A percentile compares a stretch with the other conserved stretches of the same genome.
Conservation (phyloP, 768 basidiomycete species). For the Paxillus rubicundulus region DNA sequence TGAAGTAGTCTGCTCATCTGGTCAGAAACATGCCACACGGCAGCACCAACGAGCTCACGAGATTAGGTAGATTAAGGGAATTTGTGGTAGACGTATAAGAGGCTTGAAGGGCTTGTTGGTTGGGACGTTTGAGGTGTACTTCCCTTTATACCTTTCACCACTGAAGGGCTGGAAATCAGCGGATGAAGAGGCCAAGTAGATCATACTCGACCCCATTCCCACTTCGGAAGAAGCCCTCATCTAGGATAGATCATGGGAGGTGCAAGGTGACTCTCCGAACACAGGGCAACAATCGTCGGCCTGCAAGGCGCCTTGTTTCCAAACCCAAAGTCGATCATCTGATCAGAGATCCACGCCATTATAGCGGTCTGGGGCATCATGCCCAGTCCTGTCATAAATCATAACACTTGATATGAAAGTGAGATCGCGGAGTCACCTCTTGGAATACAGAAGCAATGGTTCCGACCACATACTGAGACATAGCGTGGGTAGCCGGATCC, state of each 20-base stretch:
- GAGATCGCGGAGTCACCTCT: constrained; percentile 22
- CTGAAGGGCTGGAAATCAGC: constrained; percentile 5
- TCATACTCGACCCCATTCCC: constrained; percentile 8
- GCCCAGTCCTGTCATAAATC: constrained; percentile 17
- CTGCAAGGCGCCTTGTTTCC: constrained; percentile 8
- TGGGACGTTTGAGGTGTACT: background rate
- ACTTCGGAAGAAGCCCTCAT: constrained; percentile 10
- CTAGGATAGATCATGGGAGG: constrained; percentile 1
- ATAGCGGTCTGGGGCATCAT: constrained; percentile 16
- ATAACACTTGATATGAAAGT: constrained; percentile 9
- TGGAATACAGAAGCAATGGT: constrained; percentile 5
- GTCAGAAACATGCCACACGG: constrained; percentile 11
- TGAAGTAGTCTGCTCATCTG: constrained; percentile 6
- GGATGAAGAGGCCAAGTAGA: constrained; percentile 2
- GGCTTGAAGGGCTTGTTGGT: constrained; percentile 9
- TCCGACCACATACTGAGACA: constrained; percentile 12
- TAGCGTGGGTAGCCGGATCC: constrained; percentile 8
- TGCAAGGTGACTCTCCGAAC: constrained; percentile 19
- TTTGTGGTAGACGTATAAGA: constrained; percentile 4
- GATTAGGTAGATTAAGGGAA: constrained; percentile 24
- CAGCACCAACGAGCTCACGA: constrained; percentile 10
- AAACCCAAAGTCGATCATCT: constrained; percentile 20
- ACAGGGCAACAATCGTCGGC: constrained; percentile 10
- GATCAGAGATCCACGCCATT: constrained; percentile 20
- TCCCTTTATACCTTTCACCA: constrained; percentile 22